phyloP scores from a whole-genome alignment of 2,329 filamentous ascomycete genomes.

The Nothophaeocryptopus gaeumannii region DNA sequence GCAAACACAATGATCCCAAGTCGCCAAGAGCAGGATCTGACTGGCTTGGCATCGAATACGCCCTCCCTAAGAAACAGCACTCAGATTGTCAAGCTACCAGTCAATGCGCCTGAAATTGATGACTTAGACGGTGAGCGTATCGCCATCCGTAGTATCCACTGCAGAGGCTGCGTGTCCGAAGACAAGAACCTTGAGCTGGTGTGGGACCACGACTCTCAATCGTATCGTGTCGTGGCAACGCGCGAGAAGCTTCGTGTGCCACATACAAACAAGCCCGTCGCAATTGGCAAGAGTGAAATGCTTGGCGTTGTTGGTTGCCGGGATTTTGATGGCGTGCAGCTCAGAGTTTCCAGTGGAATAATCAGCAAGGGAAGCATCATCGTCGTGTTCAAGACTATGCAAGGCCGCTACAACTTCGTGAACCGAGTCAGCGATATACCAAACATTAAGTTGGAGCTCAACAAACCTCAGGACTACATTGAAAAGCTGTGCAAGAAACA shows the following conservation, averaged over 20 bases:
- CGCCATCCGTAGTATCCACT: conserved; percentile 4
- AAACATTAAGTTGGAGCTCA: neutral
- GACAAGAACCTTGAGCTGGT: conserved; percentile 4
- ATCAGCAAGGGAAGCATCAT: conserved; percentile 14
- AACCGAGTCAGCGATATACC: neutral
- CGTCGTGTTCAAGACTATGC: conserved; percentile 3
- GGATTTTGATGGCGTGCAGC: neutral
- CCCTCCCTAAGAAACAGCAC: too few species aligned
- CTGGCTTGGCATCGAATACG: neutral
- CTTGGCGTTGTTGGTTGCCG: neutral
- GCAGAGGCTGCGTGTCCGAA: conserved; percentile 6
- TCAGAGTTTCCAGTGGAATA: conserved; percentile 8
- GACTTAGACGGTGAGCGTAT: neutral
- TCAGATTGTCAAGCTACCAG: neutral
- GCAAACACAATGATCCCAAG: neutral
- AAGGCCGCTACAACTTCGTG: neutral
- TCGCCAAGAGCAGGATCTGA: neutral
- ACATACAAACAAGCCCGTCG: neutral
- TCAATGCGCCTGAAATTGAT: neutral
- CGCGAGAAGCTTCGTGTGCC: neutral
- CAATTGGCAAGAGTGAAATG: conserved; percentile 6
- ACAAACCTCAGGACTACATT: neutral
- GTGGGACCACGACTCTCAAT: conserved; percentile 1
- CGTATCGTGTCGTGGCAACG: neutral
- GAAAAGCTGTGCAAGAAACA: neutral